Base-by-base conservation (phyloP, 768 basidiomycete genomes). In the Leccinum uliginosum region DNA sequence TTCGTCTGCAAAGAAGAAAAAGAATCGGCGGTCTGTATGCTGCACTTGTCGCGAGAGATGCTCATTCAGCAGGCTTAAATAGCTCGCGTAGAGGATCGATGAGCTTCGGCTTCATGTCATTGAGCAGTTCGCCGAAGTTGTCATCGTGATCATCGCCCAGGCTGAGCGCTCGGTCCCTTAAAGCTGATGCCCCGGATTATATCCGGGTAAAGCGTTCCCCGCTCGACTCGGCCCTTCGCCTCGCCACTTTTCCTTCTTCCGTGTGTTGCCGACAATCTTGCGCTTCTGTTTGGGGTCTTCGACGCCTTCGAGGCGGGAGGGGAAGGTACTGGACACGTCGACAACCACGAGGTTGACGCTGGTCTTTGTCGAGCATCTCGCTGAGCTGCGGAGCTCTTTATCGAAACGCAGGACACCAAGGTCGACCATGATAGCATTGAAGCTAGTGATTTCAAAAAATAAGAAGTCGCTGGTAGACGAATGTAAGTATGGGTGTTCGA, bases 381-480 rank as follows among this genome's bases (percentile, higher is more conserved):
- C 95, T 72, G 14, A 99, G 97, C 72, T 97, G 93, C 54, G 81
- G 69, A 10, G 87, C 94, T n/a, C n/a, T 71, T 99, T 97, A 68
- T 98, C 87, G 62, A 89, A 74, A 51, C 97, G 89, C 11, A 99
- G 80, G 26, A 98, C 96, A 56, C 97, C 97, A 67, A 98, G 98
- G 74, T 98, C 96, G 44, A 98, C 97, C 94, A 98, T 94, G 75
- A 98, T 97, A 9, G 94, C 97, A 67, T 96, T 96, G 81, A 99
- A 99, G 57, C 95, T 96, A 24, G 65, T 8, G 7, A 32, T 45
- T 9, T 52, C 44, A 29, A 46, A 24, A 29, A 46, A 24, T 46
- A 27, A 4, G 32, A 32, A 6, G 40, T 53, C 23, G 32, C 26
- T 23, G 21, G 10, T 56, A 51, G 2, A 5, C 24, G 11, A 17